Conservation (phyloP, 805 yeast species). For the Lipomyces mesembrius region DNA sequence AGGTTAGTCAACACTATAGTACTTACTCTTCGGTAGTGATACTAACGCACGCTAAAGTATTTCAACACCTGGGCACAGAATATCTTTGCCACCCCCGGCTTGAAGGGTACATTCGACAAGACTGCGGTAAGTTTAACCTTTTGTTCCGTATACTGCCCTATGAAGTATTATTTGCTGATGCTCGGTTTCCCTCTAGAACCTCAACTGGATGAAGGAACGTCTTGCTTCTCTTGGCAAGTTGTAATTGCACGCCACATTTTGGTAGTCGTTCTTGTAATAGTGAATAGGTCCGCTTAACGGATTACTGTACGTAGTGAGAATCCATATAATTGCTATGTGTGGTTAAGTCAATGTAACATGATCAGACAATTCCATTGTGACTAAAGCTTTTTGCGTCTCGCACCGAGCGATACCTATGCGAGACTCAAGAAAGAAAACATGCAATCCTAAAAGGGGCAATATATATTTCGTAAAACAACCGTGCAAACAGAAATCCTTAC, state of each 20-base stretch:
- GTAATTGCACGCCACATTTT: neutral
- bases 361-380: too few relatives aligned
- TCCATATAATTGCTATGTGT: too few relatives aligned
- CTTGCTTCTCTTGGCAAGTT: neutral
- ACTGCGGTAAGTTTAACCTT: conserved; percentile 3
- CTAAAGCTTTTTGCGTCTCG: too few relatives aligned
- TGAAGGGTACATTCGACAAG: conserved; percentile 36
- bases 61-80: conserved; percentile 36
- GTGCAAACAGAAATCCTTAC: neutral
- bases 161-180: neutral
- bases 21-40: neutral
- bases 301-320: too few relatives aligned
- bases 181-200: neutral
- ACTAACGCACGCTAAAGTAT: neutral
- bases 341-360: too few relatives aligned
- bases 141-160: neutral
- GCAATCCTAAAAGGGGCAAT: neutral
- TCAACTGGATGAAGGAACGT: neutral
- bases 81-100: conserved; percentile 36
- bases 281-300: too few relatives aligned
- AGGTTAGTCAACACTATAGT: neutral
- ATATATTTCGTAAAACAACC: neutral
- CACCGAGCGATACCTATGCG: too few relatives aligned
- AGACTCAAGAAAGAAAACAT: neutral
- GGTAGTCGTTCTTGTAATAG: neutral